Percentiles rank a stretch among this genome's conserved stretches.
Evolutionary conservation across 805 yeast species (phyloP).

Genomic region (Monosporozyma unispora): DNA sequence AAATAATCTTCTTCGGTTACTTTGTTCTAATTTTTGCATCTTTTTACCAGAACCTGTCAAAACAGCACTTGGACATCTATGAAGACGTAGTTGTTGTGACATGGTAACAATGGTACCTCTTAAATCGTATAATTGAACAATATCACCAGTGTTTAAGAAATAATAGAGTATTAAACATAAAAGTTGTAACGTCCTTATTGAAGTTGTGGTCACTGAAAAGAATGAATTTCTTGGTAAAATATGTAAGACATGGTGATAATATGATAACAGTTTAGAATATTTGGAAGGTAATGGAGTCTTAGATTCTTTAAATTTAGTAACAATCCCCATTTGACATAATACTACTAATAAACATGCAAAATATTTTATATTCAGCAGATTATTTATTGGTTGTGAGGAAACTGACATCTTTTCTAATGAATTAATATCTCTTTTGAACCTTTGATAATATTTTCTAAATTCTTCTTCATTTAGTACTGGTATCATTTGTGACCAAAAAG

Average conservation of each 20-base stretch:
- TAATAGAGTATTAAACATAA: constrained; percentile 60
- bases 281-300: constrained; percentile 6
- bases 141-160: constrained; percentile 64
- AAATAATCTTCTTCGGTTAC: constrained; percentile 71
- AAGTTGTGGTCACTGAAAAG: constrained; percentile 48
- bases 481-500: constrained; percentile 63
- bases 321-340: constrained; percentile 27
- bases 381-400: background rate
- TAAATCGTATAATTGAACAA: constrained; percentile 62
- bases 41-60: constrained; percentile 56
- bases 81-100: constrained; percentile 79
- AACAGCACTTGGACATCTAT: constrained; percentile 81
- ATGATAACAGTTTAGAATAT: constrained; percentile 28
- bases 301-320: constrained; percentile 18
- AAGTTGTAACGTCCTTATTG: constrained; percentile 62
- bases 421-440: constrained; percentile 13
- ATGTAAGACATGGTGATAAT: constrained; percentile 48
- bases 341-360: constrained; percentile 22
- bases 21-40: constrained; percentile 62
- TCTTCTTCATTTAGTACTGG: constrained; percentile 63
- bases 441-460: constrained; percentile 51
- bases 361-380: constrained; percentile 20
- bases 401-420: background rate
- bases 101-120: constrained; percentile 69
- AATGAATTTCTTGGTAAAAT: constrained; percentile 54